Percentiles rank a stretch among this genome's conserved stretches.
phyloP scores from a whole-genome alignment of 805 yeast genomes.

The Blastobotrys muscicola region DNA sequence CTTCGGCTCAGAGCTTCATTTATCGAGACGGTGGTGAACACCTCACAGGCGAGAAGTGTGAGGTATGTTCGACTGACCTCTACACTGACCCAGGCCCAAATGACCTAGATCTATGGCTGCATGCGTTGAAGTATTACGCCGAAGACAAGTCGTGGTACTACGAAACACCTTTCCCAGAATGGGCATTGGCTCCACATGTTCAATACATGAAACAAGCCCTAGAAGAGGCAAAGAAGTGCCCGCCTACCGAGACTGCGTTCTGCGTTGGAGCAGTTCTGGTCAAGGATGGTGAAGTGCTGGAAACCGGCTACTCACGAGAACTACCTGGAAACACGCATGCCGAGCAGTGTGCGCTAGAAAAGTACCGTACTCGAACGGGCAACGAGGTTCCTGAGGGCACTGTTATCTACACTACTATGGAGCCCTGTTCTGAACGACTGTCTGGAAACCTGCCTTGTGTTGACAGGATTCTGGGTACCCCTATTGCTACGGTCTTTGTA shows the following conservation, averaged over 20 bases:
- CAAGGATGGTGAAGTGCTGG: slow-evolving; percentile 49
- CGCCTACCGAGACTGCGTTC: slow-evolving; percentile 74
- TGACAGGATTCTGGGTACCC: slow-evolving; percentile 56
- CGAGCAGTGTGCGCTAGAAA: slow-evolving; percentile 86
- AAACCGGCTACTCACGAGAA: slow-evolving; percentile 85
- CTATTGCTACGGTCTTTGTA: slow-evolving; percentile 69
- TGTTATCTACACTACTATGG: slow-evolving; percentile 90
- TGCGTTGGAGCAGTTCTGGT: slow-evolving; percentile 90
- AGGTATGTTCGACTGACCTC: slow-evolving; percentile 55
- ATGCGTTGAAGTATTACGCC: slow-evolving; percentile 65
- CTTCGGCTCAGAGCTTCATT: slow-evolving; percentile 54
- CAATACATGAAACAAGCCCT: slow-evolving; percentile 69
- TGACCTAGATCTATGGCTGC: slow-evolving; percentile 83
- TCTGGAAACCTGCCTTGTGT: slow-evolving; percentile 89
- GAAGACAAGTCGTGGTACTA: slow-evolving; percentile 50
- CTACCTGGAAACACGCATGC: slow-evolving; percentile 95
- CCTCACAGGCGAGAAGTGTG: slow-evolving; percentile 49
- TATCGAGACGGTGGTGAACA: slow-evolving; percentile 58
- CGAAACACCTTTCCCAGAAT: slow-evolving; percentile 65
- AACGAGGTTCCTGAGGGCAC: slow-evolving; percentile 59
- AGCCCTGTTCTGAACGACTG: slow-evolving; percentile 82
- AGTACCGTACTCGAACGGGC: slow-evolving; percentile 35
- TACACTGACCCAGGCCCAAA: slow-evolving; percentile 85
- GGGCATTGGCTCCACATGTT: slow-evolving; percentile 60
- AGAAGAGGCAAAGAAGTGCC: slow-evolving; percentile 70